A percentile compares a stretch with the other conserved stretches of the same genome.
These are phyloP conservation scores for Syzygium syzygioides DNA, from an alignment of 441 rosid species.

Conservation along the genomic window DNA sequence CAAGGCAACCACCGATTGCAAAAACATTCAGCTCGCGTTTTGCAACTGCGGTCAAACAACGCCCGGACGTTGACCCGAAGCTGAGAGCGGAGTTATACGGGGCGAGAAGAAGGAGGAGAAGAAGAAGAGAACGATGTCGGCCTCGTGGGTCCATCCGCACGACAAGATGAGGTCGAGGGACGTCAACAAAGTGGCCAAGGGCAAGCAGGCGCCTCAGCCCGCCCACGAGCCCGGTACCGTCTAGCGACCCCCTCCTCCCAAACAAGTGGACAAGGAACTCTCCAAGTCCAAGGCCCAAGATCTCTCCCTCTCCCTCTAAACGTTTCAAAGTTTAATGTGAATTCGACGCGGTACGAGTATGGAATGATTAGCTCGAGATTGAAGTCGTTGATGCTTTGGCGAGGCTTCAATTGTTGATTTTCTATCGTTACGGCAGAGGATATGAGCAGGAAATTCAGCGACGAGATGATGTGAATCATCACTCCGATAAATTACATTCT, in stretches of 20 bases:
- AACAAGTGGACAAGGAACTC: neutral
- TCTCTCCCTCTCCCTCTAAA: neutral
- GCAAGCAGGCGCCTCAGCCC: constrained; percentile 44
- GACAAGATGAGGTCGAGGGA: constrained; percentile 51
- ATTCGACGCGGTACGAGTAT: neutral
- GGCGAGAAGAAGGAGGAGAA: neutral
- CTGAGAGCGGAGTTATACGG: neutral
- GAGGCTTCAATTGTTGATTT: neutral
- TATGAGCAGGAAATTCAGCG: neutral
- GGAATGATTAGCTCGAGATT: neutral
- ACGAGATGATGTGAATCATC: neutral
- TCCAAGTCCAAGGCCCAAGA: neutral
- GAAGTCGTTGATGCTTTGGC: neutral
- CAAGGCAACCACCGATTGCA: neutral
- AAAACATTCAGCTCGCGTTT: neutral
- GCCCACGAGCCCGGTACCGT: constrained; percentile 26
- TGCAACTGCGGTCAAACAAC: neutral
- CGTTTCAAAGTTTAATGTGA: neutral
- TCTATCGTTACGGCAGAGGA: neutral
- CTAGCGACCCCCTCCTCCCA: constrained; percentile 20
- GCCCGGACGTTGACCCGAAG: neutral
- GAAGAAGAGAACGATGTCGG: constrained; percentile 11
- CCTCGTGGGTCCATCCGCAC: constrained; percentile 37
- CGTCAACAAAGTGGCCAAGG: constrained; percentile 35
- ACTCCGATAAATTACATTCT: neutral